phyloP scores from a whole-genome alignment of 2,329 filamentous ascomycete species.

The Juglanconis juglandina region DNA sequence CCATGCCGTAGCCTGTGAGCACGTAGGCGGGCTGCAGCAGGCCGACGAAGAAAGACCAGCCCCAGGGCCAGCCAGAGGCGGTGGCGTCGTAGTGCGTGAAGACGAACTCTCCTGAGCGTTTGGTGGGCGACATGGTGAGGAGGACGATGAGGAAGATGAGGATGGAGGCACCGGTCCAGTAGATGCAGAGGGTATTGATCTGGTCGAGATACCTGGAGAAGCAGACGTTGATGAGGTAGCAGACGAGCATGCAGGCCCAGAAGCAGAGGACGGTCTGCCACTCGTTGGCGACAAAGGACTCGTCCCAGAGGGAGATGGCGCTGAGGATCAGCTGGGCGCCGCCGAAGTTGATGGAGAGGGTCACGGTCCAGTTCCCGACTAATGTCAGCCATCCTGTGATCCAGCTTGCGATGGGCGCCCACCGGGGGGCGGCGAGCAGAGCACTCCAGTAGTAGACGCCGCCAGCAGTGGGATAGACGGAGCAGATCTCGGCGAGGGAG shows the following conservation, averaged over 20 bases:
- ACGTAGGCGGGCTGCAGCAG: constrained; percentile 63
- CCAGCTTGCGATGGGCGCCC: constrained; percentile 65
- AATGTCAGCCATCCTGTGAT: constrained; percentile 70
- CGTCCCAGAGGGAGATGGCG: constrained; percentile 67
- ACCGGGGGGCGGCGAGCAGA: constrained; percentile 63
- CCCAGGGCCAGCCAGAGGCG: constrained; percentile 61
- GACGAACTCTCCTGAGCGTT: constrained; percentile 59
- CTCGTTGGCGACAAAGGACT: constrained; percentile 62
- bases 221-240: constrained; percentile 63
- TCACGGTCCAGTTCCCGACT: constrained; percentile 69
- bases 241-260: constrained; percentile 67
- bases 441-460: constrained; percentile 71
- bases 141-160: constrained; percentile 48
- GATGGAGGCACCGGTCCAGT: constrained; percentile 65
- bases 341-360: constrained; percentile 65
- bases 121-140: constrained; percentile 57
- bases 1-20: constrained; percentile 66
- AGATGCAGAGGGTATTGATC: constrained; percentile 71
- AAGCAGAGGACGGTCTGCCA: constrained; percentile 71
- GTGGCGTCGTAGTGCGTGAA: constrained; percentile 67
- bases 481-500: constrained; percentile 66
- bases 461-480: constrained; percentile 65
- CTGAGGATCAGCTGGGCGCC: constrained; percentile 64
- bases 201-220: constrained; percentile 57
- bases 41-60: constrained; percentile 72